Evolutionary conservation across 2,329 filamentous ascomycete genomes (phyloP).

Genomic region (Fusarium chaquense): DNA sequence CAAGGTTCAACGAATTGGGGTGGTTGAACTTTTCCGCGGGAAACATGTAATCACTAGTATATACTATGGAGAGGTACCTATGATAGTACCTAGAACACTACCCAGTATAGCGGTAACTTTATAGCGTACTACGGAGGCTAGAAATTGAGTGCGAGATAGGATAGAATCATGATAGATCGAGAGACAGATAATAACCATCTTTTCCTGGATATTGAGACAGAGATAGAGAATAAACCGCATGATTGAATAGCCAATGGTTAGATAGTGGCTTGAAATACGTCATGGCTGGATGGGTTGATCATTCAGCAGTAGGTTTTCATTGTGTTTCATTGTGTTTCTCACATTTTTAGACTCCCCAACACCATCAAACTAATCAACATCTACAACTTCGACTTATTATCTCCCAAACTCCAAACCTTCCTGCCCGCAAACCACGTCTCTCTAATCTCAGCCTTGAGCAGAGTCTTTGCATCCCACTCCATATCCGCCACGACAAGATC

Average conservation of each 20-base stretch:
- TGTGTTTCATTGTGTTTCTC: neutral
- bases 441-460: constrained; percentile 60
- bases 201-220: neutral
- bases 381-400: neutral
- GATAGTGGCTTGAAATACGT: constrained; percentile 5
- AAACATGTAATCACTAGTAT: neutral
- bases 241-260: neutral
- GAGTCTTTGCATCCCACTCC: constrained; percentile 61
- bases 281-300: neutral
- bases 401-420: constrained; percentile 53
- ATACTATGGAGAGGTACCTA: too few relatives aligned
- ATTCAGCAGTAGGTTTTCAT: neutral
- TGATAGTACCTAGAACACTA: neutral
- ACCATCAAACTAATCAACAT: neutral
- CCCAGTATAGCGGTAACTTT: neutral
- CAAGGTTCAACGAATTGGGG: constrained; percentile 6
- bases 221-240: constrained; percentile 3
- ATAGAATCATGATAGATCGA: constrained; percentile 29
- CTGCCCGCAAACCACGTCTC: constrained; percentile 67
- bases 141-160: constrained; percentile 33
- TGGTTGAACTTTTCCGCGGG: constrained; percentile 31
- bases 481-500: constrained; percentile 64
- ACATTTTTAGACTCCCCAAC: constrained; percentile 26
- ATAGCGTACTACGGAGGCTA: constrained; percentile 14
- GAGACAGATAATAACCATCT: constrained; percentile 14